Percentiles rank a stretch among this genome's conserved stretches.
Conservation (phyloP, 164 flowering plant genomes). For the Chimonanthus salicifolius region DNA sequence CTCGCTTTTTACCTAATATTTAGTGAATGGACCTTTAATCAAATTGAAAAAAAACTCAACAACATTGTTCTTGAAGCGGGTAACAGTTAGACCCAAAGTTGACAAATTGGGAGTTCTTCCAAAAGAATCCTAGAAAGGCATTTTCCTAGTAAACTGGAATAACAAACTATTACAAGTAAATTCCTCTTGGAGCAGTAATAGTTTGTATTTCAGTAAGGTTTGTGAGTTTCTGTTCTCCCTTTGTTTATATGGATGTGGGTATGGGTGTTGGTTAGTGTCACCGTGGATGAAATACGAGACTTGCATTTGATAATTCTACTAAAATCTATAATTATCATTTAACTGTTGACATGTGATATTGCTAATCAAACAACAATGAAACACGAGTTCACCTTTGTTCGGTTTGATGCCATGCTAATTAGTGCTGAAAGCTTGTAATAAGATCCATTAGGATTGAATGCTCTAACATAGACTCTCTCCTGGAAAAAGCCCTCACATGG, state of each 20-base stretch:
- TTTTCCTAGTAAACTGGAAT: no score
- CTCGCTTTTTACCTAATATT: no score
- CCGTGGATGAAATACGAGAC: neutral
- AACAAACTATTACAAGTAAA: no score
- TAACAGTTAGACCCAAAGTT: no score
- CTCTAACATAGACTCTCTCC: slow-evolving; percentile 86
- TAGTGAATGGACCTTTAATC: no score
- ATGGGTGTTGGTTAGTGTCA: neutral
- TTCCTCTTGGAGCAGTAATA: no score
- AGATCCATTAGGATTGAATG: slow-evolving; percentile 67
- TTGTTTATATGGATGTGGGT: neutral
- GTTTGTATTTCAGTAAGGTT: no score
- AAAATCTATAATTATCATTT: neutral
- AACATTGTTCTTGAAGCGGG: no score
- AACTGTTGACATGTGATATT: neutral
- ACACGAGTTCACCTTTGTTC: slow-evolving; percentile 76
- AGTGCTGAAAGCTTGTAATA: slow-evolving; percentile 88
- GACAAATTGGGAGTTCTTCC: no score
- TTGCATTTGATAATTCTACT: neutral
- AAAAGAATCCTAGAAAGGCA: no score
- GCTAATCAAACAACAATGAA: neutral
- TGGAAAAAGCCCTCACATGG: slow-evolving; percentile 20
- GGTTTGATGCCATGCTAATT: slow-evolving; percentile 79
- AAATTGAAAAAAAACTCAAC: no score
- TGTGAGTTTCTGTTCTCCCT: neutral